Evolutionary conservation across 2,329 filamentous ascomycete genomes (phyloP), one percentile per base, ranked within the genome.

Genomic region (Colletotrichum coccodes): DNA sequence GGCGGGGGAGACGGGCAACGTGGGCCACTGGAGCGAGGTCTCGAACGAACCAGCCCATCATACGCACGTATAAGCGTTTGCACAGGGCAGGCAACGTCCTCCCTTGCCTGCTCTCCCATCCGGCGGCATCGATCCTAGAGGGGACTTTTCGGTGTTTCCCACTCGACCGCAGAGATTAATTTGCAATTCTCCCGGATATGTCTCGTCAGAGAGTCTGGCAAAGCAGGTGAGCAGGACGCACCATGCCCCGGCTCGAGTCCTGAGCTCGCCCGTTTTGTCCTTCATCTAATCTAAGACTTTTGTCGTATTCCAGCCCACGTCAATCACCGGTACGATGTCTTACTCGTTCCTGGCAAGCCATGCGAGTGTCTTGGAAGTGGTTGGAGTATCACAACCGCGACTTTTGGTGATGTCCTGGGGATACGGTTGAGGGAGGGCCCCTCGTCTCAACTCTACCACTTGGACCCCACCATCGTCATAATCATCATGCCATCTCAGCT

Each of bases 301-400:
- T 14, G 16, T 50, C 44, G 49, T 62, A 62, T 66, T 21, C 38
- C 38, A 53, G 47, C 62, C 47, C 60, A 36, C 44, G 40, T 52
- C 28, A 38, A 40, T 40, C 23, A 16, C 40, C 42, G 40, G 28
- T 62, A 66, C 32, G 49, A 28, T 56, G 63, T 66, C 58, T 66
- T 26, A 54, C 44, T 60, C 34, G 46, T 34, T 60, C 40, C 32
- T 62, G 49, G 26, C 32, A 42, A n/a, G 40, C 26, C 32, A 36
- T 50, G 16, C n/a, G 58, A 7, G 32, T 56, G 58, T 56, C 58
- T 62, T 50, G 28, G n/a, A 57, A 32, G 54, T 21, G n/a, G 18
- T 44, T 44, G 54, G 38, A 26, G 38, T 46, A 32, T 26, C 18
- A 34, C 38, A 34, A 58, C 54, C 2, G 18, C 18, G 28, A 46